A percentile compares a stretch with the other conserved stretches of the same genome.
Conservation (phyloP, 1,284 basidiomycete genomes). For the Exobasidium cylindrosporum region DNA sequence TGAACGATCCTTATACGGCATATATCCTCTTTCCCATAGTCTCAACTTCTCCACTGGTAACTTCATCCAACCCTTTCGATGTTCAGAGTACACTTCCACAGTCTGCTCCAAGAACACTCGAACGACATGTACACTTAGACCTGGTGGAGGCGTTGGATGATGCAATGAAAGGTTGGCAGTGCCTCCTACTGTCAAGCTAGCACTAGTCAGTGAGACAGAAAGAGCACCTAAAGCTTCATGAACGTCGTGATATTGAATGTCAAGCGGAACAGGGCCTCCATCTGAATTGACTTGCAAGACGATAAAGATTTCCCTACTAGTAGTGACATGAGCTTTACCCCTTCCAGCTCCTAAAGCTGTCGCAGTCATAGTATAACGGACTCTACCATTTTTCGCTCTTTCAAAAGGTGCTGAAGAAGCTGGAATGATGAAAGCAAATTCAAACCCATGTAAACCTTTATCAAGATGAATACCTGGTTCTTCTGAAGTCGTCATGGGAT, state of each 20-base stretch:
- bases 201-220: slow-evolving; percentile 41
- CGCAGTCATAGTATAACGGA: slow-evolving; percentile 48
- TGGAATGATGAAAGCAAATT: slow-evolving; percentile 52
- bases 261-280: slow-evolving; percentile 46
- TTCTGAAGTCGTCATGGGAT: slow-evolving; percentile 6
- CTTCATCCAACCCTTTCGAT: slow-evolving; percentile 41
- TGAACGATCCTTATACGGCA: slow-evolving; percentile 42
- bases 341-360: slow-evolving; percentile 48
- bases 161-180: slow-evolving; percentile 38
- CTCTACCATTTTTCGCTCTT: slow-evolving; percentile 47
- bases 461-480: slow-evolving; percentile 35
- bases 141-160: slow-evolving; percentile 48
- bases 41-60: slow-evolving; percentile 48
- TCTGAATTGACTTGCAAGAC: slow-evolving; percentile 47
- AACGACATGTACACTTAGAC: slow-evolving; percentile 46
- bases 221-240: slow-evolving; percentile 50
- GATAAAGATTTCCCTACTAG: slow-evolving; percentile 48
- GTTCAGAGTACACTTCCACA: slow-evolving; percentile 47
- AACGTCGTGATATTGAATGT: slow-evolving; percentile 50
- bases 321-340: slow-evolving; percentile 34
- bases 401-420: slow-evolving; percentile 49
- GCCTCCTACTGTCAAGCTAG: slow-evolving; percentile 51
- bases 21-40: slow-evolving; percentile 49
- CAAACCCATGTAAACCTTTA: slow-evolving; percentile 50
- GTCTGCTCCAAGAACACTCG: slow-evolving; percentile 52